A percentile compares a stretch with the other conserved stretches of the same genome.
These are phyloP conservation scores for Tubosaeta brunneosetosa DNA, from an alignment of 768 basidiomycete genomes.

Conservation along the genomic window DNA sequence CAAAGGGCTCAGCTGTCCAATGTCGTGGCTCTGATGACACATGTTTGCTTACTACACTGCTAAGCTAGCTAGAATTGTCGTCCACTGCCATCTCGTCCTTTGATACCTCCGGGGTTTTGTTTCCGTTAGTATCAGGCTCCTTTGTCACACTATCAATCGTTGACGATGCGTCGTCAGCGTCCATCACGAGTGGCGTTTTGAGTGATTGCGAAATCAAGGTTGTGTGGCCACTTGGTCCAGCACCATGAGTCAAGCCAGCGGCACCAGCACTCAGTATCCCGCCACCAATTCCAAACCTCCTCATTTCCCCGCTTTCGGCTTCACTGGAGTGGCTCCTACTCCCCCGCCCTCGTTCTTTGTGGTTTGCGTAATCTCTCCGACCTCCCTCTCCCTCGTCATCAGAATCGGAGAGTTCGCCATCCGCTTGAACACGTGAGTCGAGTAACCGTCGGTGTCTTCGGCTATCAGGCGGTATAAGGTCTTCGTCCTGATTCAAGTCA, in stretches of 20 bases:
- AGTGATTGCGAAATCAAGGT: conserved; percentile 35
- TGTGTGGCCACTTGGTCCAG: conserved; percentile 69
- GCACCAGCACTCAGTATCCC: conserved; percentile 67
- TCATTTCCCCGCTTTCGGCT: conserved; percentile 39
- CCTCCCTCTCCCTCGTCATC: conserved; percentile 96
- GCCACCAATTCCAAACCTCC: conserved; percentile 61
- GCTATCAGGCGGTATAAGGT: conserved; percentile 70
- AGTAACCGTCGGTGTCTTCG: conserved; percentile 72
- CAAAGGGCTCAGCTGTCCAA: neutral
- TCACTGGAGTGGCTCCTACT: conserved; percentile 41
- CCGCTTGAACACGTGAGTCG: conserved; percentile 77
- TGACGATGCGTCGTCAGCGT: conserved; percentile 28
- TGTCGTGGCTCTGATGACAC: conserved; percentile 11
- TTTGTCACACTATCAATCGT: conserved; percentile 14
- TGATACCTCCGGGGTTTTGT: conserved; percentile 12
- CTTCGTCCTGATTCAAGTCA: conserved; percentile 78
- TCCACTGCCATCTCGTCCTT: conserved; percentile 27
- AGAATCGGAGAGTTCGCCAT: conserved; percentile 92
- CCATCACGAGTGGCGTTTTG: conserved; percentile 29
- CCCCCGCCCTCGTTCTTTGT: conserved; percentile 47
- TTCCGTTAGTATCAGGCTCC: conserved; percentile 13
- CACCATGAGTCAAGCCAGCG: conserved; percentile 57
- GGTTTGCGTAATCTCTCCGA: conserved; percentile 60
- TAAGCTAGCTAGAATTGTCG: conserved; percentile 11
- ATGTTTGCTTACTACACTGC: conserved; percentile 8